Base-by-base conservation (phyloP, 305 asterid genomes). In the Solanum chacoense region DNA sequence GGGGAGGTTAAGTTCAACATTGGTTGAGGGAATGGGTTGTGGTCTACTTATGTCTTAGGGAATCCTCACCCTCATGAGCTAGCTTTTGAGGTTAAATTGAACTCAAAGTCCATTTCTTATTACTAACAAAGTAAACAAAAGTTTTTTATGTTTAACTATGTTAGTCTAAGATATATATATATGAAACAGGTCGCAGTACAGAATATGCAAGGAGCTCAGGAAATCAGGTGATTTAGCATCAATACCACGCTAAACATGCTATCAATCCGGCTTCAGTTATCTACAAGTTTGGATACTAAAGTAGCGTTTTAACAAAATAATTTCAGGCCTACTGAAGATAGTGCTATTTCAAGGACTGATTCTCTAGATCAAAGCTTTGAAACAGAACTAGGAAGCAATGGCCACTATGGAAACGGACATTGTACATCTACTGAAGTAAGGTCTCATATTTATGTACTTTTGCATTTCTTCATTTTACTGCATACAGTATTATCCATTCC, bases 141-240 rank as follows among this genome's bases (percentile, higher is more conserved):
- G 24, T 14, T 18, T 32, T 81, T 87, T 31, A 76, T 63, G 73
- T 16, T 36, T 40, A 79, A 29, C 87, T 38, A 18, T 67, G 73
- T 7, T n/a, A 24, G 86, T 65, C 90, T 79, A 87, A 37, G 22
- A 31, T 78, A 24, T 29, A 8, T 8, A 35, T 22, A 28, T 87
- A 35, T 71, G 80, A 87, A 87, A 88, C 98, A 97, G 99, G 96
- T 97, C 88, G 92, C 95, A 89, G 94, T 96, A 91, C 96, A 97
- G 93, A 95, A 90, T 94, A 90, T 93, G 93, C 93, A 95, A 88
- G 94, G 93, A 90, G 90, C 89, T 67, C 37, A 89, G 78, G 95
- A 92, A 84, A 90, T 93, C 90, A 97, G 99, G 98, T 95, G 90
- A 92, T 75, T 42, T 85, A 34, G 75, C 85, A 87, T 32, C 67